A percentile compares a stretch with the other conserved stretches of the same genome.
These are phyloP conservation scores for Gomphus sp. DNA, from an alignment of 1,284 basidiomycete genomes.

Conservation along the genomic window DNA sequence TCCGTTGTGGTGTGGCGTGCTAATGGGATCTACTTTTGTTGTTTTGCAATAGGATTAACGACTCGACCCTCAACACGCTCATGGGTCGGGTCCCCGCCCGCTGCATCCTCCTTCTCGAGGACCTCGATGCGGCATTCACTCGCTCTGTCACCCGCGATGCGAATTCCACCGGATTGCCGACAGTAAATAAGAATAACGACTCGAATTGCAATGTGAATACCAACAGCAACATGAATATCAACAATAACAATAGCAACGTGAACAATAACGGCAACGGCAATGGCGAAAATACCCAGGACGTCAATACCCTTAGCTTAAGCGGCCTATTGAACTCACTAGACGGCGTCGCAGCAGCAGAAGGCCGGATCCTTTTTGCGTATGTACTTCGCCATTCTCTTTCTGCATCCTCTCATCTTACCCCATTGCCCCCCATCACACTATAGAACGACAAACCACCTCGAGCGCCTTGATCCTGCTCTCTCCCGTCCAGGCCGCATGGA, in stretches of 20 bases:
- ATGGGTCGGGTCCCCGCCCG: conserved; percentile 75
- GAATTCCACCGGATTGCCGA: conserved; percentile 43
- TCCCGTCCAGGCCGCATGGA: conserved; percentile 84
- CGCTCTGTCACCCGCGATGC: conserved; percentile 27
- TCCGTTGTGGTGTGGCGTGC: not conserved
- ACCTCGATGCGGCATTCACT: conserved; percentile 76
- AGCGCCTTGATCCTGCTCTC: conserved; percentile 73
- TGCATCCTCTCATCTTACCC: conserved; percentile 1
- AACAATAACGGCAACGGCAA: conserved; percentile 17
- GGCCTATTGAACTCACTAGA: conserved; percentile 79
- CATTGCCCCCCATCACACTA: too few relatives aligned
- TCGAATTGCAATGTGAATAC: conserved; percentile 26
- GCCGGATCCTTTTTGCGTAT: conserved; percentile 74
- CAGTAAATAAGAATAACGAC: conserved; percentile 36
- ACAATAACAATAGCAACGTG: conserved; percentile 12
- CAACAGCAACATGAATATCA: conserved; percentile 19
- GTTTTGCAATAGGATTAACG: conserved; percentile 46
- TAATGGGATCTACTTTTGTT: not conserved
- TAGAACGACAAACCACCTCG: conserved; percentile 80
- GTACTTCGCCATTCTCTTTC: conserved; percentile 20
- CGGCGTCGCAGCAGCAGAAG: conserved; percentile 79
- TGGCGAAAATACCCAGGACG: conserved; percentile 35
- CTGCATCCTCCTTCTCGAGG: conserved; percentile 79
- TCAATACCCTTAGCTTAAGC: conserved; percentile 71
- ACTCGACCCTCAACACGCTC: conserved; percentile 64